Conservation (phyloP, 108 stramenopile genomes). For the Aurantiochytrium sp. region DNA sequence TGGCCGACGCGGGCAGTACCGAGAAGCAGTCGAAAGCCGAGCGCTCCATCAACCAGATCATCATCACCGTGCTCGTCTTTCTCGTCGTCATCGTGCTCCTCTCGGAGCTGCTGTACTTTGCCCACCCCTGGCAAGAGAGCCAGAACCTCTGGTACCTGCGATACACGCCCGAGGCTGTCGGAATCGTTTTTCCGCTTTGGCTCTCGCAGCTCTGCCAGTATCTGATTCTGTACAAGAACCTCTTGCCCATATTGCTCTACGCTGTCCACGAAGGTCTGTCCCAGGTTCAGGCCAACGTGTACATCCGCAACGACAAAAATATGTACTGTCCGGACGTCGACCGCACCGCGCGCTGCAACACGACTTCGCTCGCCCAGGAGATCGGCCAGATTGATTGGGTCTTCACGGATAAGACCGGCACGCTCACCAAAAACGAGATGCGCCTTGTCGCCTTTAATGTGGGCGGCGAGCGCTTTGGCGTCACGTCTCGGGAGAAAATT, state of each 20-base stretch:
- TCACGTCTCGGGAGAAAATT: not conserved
- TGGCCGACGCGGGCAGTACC: slow-evolving; percentile 80
- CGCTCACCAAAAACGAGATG: slow-evolving; percentile 48
- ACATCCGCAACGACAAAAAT: slow-evolving; percentile 43
- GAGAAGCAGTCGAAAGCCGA: slow-evolving; percentile 88
- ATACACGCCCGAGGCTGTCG: not conserved
- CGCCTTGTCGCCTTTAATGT: not conserved
- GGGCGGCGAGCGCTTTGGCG: not conserved
- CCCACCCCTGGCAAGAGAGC: not conserved
- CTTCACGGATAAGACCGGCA: slow-evolving; percentile 76
- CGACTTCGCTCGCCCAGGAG: slow-evolving; percentile 53
- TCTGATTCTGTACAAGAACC: slow-evolving; percentile 69
- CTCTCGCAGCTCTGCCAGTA: slow-evolving; percentile 72
- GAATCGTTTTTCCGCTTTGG: slow-evolving; percentile 41
- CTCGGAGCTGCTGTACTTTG: not conserved
- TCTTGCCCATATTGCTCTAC: slow-evolving; percentile 64
- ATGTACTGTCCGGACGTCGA: slow-evolving; percentile 59
- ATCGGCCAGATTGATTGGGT: slow-evolving; percentile 50
- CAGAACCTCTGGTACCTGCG: slow-evolving; percentile 44
- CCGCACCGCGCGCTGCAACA: slow-evolving; percentile 48
- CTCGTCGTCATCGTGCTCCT: slow-evolving; percentile 36
- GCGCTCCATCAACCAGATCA: slow-evolving; percentile 43
- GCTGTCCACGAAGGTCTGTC: slow-evolving; percentile 62
- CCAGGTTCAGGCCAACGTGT: slow-evolving; percentile 51
- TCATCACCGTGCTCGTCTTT: slow-evolving; percentile 44